These are phyloP conservation scores for Salinomyces thailandicus DNA, from an alignment of 2,329 filamentous ascomycete species.

Conservation along the genomic window DNA sequence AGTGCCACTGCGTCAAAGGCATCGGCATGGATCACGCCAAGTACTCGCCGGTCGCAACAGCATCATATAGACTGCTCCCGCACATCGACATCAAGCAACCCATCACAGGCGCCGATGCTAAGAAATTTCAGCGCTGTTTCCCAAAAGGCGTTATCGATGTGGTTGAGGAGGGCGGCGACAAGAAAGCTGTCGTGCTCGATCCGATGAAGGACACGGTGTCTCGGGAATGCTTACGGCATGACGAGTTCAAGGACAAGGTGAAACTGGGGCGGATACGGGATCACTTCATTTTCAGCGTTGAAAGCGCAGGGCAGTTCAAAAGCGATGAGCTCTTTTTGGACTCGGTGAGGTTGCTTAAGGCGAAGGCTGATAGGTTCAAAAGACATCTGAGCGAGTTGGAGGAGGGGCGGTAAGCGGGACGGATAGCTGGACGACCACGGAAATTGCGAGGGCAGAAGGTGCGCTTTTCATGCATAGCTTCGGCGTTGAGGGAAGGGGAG, in stretches of 20 bases:
- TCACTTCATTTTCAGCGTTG: constrained; percentile 94
- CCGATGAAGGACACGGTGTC: constrained; percentile 92
- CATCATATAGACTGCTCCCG: constrained; percentile 82
- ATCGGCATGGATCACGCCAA: constrained; percentile 92
- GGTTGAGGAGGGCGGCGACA: constrained; percentile 62
- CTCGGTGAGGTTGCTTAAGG: constrained; percentile 71
- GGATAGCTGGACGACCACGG: not conserved
- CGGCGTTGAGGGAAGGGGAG: too few relatives aligned
- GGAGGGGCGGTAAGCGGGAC: constrained; percentile 18
- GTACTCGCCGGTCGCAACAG: constrained; percentile 91
- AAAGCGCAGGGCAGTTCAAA: constrained; percentile 90
- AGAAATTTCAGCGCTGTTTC: constrained; percentile 86
- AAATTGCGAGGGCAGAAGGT: too few relatives aligned
- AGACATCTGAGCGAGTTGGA: constrained; percentile 48
- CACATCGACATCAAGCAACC: constrained; percentile 74
- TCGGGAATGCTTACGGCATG: constrained; percentile 80
- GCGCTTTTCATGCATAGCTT: not conserved
- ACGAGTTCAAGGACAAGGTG: constrained; percentile 91
- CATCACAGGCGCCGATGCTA: constrained; percentile 75
- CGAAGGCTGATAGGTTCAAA: constrained; percentile 68
- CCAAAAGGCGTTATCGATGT: constrained; percentile 76
- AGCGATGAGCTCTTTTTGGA: constrained; percentile 91
- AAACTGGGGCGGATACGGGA: constrained; percentile 81
- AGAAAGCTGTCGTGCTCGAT: constrained; percentile 78
- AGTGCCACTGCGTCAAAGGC: constrained; percentile 91